Evolutionary conservation across 306 rosid genomes (phyloP).

Genomic region (Herpetospermum pedunculosum): DNA sequence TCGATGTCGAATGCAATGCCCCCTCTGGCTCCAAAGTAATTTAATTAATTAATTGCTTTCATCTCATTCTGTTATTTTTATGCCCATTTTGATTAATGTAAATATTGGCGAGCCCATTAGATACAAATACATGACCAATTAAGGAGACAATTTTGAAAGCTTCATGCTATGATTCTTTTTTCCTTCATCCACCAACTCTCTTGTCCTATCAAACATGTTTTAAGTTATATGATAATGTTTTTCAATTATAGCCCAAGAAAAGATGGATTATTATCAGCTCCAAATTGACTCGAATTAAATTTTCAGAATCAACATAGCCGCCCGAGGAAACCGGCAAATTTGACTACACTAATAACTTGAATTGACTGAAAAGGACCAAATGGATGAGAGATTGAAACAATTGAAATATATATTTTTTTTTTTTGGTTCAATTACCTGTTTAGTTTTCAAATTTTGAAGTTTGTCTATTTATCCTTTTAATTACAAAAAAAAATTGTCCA

Average conservation of each 20-base stretch:
- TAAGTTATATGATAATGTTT: not conserved
- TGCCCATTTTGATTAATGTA: conserved; percentile 6
- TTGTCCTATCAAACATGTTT: not conserved
- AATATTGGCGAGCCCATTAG: not conserved
- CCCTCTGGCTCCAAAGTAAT: conserved; percentile 17
- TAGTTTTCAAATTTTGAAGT: too few species aligned
- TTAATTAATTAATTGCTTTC: conserved; percentile 6
- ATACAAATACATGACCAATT: not conserved
- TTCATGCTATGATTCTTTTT: not conserved
- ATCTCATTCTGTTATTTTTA: not conserved
- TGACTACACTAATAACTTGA: not conserved
- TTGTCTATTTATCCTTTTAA: too few species aligned
- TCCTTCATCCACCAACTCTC: not conserved
- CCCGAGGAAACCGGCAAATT: not conserved
- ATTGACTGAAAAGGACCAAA: not conserved
- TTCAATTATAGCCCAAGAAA: not conserved
- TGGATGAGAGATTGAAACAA: not conserved
- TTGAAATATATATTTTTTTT: too few species aligned
- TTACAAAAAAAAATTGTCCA: too few species aligned
- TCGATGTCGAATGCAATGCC: not conserved
- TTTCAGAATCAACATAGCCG: not conserved
- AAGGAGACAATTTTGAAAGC: conserved; percentile 11
- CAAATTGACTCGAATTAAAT: not conserved
- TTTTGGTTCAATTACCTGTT: too few species aligned
- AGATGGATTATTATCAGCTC: not conserved